A percentile compares a stretch with the other conserved stretches of the same genome.
phyloP scores from a whole-genome alignment of 2,329 filamentous ascomycete genomes.

The Alternaria sp. region DNA sequence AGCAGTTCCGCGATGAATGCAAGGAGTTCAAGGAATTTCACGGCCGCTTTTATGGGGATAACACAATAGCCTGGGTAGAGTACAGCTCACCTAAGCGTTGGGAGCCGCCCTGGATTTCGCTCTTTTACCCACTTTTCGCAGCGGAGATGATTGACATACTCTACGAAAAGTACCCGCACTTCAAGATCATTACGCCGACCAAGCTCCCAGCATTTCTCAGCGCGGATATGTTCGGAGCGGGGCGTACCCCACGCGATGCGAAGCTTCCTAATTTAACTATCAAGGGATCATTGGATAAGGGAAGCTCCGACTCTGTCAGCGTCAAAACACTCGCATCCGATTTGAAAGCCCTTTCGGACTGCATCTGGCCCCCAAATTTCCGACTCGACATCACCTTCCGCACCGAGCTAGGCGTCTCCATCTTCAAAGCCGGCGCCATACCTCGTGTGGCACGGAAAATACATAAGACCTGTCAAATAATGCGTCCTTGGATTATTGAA shows the following conservation, averaged over 20 bases:
- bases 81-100: background rate
- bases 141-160: background rate
- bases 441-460: background rate
- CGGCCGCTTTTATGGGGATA: background rate
- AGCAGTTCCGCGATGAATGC: background rate
- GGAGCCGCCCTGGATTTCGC: background rate
- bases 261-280: background rate
- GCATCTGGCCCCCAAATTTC: background rate
- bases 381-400: background rate
- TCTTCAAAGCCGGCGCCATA: background rate
- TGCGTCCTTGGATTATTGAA: background rate
- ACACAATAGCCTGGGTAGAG: background rate
- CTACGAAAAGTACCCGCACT: background rate
- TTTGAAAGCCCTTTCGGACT: background rate
- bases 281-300: background rate
- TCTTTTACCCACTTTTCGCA: background rate
- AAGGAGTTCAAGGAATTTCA: background rate
- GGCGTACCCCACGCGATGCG: background rate
- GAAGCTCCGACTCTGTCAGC: background rate
- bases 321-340: background rate
- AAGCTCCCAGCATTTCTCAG: background rate
- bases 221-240: background rate
- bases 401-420: background rate
- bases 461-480: background rate
- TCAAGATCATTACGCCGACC: background rate